phyloP scores from a whole-genome alignment of 2,329 filamentous ascomycete genomes.

The Aspergillus pseudoterreus region DNA sequence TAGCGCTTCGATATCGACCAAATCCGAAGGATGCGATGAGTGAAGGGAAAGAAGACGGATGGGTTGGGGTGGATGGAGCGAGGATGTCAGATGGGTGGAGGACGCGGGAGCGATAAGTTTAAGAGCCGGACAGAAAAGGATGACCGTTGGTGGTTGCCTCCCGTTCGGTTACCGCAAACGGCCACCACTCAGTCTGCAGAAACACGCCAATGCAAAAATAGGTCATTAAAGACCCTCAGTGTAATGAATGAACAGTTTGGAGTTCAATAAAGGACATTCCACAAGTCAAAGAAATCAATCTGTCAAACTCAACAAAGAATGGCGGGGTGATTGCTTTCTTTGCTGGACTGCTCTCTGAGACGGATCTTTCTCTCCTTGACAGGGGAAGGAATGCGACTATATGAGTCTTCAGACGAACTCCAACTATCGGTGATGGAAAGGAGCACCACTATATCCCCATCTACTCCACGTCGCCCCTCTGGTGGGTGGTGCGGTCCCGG shows the following conservation, averaged over 20 bases:
- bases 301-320: not conserved
- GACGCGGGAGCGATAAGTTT: constrained; percentile 19
- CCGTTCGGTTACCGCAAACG: constrained; percentile 6
- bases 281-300: not conserved
- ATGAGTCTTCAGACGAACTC: not conserved
- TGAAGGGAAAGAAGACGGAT: constrained; percentile 47
- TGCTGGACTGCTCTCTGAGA: not conserved
- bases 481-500: not conserved
- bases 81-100: constrained; percentile 7
- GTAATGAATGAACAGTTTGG: not conserved
- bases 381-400: constrained; percentile 7
- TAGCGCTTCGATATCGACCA: constrained; percentile 22
- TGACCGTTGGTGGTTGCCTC: not conserved
- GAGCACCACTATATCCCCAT: not conserved
- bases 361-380: constrained; percentile 5
- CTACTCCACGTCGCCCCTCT: not conserved
- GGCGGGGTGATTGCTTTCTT: constrained; percentile 1
- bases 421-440: not conserved
- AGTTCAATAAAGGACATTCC: no score
- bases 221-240: not conserved
- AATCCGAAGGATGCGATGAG: constrained; percentile 25
- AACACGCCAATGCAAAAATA: not conserved
- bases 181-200: not conserved
- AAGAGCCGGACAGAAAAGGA: constrained; percentile 14
- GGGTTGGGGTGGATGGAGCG: constrained; percentile 10